A percentile compares a stretch with the other conserved stretches of the same genome.
phyloP scores from a whole-genome alignment of 345 rosid genomes.

The Alliaria petiolata region DNA sequence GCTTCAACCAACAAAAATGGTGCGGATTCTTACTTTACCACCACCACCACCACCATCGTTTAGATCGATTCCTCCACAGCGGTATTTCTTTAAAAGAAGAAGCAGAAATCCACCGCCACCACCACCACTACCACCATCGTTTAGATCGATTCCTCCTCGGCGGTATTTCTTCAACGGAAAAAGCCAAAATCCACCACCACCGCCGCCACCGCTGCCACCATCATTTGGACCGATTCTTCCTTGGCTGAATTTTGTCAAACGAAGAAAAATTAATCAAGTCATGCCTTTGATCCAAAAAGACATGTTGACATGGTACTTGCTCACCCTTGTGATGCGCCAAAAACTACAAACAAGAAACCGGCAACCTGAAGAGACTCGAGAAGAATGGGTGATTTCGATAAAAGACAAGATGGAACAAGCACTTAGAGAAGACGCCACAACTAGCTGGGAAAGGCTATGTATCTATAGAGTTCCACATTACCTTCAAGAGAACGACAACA shows the following conservation, averaged over 20 bases:
- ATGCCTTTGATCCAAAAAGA: neutral
- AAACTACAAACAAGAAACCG: too few species aligned
- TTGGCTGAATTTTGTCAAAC: neutral
- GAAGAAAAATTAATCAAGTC: constrained; percentile 4
- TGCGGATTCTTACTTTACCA: constrained; percentile 21
- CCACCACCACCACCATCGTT: constrained; percentile 17
- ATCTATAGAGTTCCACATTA: constrained; percentile 32
- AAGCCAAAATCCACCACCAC: constrained; percentile 3
- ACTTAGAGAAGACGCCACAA: constrained; percentile 41
- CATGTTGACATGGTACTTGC: constrained; percentile 30
- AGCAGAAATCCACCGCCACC: neutral
- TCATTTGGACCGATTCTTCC: constrained; percentile 25
- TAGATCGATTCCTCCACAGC: constrained; percentile 7
- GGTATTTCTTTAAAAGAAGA: neutral
- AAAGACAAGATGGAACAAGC: too few species aligned
- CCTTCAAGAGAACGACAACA: constrained; percentile 53
- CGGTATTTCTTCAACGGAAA: neutral
- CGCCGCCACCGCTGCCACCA: constrained; percentile 19
- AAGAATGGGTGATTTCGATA: too few species aligned
- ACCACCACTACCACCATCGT: constrained; percentile 18
- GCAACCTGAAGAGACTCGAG: too few species aligned
- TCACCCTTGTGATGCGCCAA: constrained; percentile 27
- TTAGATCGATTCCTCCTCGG: constrained; percentile 22
- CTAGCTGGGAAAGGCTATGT: constrained; percentile 52
- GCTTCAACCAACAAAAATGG: constrained; percentile 15